Evolutionary conservation across 202 grass and related monocot genomes (phyloP).

Genomic region (Dendrocalamus latiflorus): DNA sequence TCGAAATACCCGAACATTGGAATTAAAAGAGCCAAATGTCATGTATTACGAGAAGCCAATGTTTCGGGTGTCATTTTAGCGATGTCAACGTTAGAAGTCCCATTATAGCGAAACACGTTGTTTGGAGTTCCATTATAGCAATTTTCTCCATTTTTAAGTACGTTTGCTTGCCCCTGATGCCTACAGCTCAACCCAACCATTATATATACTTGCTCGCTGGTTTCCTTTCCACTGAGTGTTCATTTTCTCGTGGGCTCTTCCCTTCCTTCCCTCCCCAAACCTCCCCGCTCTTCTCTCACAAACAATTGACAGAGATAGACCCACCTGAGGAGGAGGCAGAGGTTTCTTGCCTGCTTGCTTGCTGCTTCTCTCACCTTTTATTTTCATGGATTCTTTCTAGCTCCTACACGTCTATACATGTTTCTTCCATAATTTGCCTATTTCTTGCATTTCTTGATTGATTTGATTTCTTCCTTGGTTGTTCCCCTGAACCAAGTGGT

Average conservation of each 20-base stretch:
- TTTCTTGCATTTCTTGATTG: background rate
- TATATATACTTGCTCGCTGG: slow-evolving; percentile 30
- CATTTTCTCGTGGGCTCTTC: slow-evolving; percentile 34
- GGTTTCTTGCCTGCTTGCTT: slow-evolving; percentile 31
- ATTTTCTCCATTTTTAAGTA: slow-evolving; percentile 18
- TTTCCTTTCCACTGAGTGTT: slow-evolving; percentile 24
- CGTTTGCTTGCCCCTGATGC: slow-evolving; percentile 26
- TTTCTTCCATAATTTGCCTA: background rate
- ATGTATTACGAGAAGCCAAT: no score
- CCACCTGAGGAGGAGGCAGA: slow-evolving; percentile 21
- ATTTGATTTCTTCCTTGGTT: background rate
- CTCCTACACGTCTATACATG: background rate
- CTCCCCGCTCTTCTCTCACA: slow-evolving; percentile 14
- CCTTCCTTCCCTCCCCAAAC: slow-evolving; percentile 8
- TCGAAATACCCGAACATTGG: no score
- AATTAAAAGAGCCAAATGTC: no score
- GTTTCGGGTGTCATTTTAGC: no score
- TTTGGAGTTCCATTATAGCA: no score
- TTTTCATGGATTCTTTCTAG: slow-evolving; percentile 16
- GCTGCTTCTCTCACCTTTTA: background rate
- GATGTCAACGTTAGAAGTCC: no score
- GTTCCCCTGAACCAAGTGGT: background rate
- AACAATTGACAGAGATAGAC: background rate
- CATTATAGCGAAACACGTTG: no score
- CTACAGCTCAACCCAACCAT: slow-evolving; percentile 49